A percentile compares a stretch with the other conserved stretches of the same genome.
These are phyloP conservation scores for Ilyonectria destructans DNA, from an alignment of 2,329 filamentous ascomycete genomes.

Conservation along the genomic window DNA sequence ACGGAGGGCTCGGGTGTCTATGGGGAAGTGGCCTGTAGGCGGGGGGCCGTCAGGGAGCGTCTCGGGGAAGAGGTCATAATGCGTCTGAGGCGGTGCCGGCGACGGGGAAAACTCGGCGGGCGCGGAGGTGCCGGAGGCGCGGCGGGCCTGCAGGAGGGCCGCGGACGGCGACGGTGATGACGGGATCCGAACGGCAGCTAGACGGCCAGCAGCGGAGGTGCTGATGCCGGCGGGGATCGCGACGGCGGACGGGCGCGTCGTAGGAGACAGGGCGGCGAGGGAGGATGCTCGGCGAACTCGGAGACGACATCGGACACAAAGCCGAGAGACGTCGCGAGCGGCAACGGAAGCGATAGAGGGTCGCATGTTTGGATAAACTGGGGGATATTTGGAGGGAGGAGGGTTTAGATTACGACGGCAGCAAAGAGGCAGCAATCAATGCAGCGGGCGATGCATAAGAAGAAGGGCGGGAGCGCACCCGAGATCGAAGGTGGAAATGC, in stretches of 20 bases:
- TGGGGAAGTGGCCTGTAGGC: slow-evolving; percentile 81
- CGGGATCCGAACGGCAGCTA: slow-evolving; percentile 16
- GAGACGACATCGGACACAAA: slow-evolving; percentile 55
- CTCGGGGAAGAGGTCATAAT: slow-evolving; percentile 91
- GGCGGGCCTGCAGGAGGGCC: slow-evolving; percentile 28
- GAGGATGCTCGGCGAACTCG: slow-evolving; percentile 48
- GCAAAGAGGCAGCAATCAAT: not conserved
- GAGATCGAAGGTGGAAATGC: slow-evolving; percentile 22
- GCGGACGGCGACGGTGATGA: slow-evolving; percentile 3
- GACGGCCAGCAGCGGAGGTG: slow-evolving; percentile 19
- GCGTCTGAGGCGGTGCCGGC: slow-evolving; percentile 61
- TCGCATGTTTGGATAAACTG: slow-evolving; percentile 44
- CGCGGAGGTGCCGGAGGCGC: slow-evolving; percentile 32
- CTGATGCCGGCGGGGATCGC: slow-evolving; percentile 24
- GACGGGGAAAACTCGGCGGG: slow-evolving; percentile 33
- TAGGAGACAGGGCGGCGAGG: slow-evolving; percentile 33
- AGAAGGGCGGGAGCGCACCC: not conserved
- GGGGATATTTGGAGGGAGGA: not conserved
- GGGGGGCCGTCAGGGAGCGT: slow-evolving; percentile 86
- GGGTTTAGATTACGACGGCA: not conserved
- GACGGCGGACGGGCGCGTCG: slow-evolving; percentile 31
- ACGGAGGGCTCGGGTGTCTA: slow-evolving; percentile 80
- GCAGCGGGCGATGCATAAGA: slow-evolving; percentile 1
- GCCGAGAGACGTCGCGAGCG: slow-evolving; percentile 50
- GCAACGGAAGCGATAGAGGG: slow-evolving; percentile 43